phyloP scores from a whole-genome alignment of 78 protist species.

The Bigelowiella natans region DNA sequence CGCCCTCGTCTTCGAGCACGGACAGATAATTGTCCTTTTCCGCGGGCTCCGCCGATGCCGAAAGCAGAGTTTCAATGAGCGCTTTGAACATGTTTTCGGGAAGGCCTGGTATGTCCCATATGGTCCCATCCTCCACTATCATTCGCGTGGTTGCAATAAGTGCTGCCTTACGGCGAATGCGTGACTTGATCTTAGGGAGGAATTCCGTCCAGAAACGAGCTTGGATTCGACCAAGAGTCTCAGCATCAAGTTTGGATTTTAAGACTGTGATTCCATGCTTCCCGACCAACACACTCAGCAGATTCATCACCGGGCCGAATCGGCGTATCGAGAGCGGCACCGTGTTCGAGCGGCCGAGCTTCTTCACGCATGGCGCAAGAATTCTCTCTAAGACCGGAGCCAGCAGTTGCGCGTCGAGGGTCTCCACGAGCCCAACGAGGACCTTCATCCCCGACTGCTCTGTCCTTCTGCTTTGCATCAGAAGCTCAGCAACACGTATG shows the following conservation, averaged over 20 bases:
- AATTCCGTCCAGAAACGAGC: background rate
- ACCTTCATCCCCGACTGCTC: background rate
- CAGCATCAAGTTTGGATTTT: no score
- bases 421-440: background rate
- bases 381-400: background rate
- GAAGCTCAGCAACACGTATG: background rate
- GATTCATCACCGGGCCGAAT: background rate
- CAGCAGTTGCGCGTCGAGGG: background rate
- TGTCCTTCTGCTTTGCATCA: background rate
- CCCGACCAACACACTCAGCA: background rate
- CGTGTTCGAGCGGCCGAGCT: background rate
- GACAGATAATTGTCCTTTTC: background rate
- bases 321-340: background rate
- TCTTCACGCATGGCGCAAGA: background rate
- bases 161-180: background rate
- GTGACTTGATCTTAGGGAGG: background rate
- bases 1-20: background rate
- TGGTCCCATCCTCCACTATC: background rate
- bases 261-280: background rate
- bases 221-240: background rate
- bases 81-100: background rate
- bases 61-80: background rate
- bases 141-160: background rate
- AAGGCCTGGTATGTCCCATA: background rate
- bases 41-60: background rate